phyloP scores from a whole-genome alignment of 441 rosid genomes.

The Mallotus japonicus region DNA sequence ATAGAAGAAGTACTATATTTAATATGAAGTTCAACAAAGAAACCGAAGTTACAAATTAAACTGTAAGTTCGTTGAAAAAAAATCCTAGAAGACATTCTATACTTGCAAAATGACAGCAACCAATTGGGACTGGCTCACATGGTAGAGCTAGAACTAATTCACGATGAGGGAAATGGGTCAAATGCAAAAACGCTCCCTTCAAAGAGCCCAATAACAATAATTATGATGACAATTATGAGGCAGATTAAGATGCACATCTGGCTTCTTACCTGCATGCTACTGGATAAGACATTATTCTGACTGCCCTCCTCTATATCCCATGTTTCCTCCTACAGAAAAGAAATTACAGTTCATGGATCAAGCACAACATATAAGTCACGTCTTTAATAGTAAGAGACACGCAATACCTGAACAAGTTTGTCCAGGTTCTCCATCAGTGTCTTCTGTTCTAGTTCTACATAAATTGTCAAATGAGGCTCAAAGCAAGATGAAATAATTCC shows the following conservation, averaged over 20 bases:
- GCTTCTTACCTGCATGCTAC: slow-evolving; percentile 87
- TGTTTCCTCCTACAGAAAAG: slow-evolving; percentile 76
- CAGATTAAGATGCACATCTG: slow-evolving; percentile 8
- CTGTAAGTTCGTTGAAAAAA: background rate
- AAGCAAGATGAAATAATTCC: slow-evolving; percentile 98
- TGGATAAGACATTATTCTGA: slow-evolving; percentile 89
- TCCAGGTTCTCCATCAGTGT: slow-evolving; percentile 97
- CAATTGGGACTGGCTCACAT: background rate
- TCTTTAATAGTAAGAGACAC: slow-evolving; percentile 15
- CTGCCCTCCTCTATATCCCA: slow-evolving; percentile 99
- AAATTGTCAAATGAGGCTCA: slow-evolving; percentile 90
- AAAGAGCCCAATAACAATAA: background rate
- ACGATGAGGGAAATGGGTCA: background rate
- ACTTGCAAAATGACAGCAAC: slow-evolving; percentile 2
- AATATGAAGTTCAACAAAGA: background rate
- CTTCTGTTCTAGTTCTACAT: slow-evolving; percentile 94
- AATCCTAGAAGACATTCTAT: background rate
- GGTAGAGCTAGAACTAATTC: background rate
- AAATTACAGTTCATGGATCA: slow-evolving; percentile 23
- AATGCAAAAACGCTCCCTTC: background rate
- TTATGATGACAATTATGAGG: background rate
- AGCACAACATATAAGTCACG: slow-evolving; percentile 27
- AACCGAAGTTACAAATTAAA: background rate
- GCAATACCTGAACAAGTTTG: slow-evolving; percentile 89
- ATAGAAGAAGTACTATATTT: background rate